A percentile compares a stretch with the other conserved stretches of the same genome.
These are phyloP conservation scores for Hypoxylon sp. DNA, from an alignment of 2,329 filamentous ascomycete species.

Conservation along the genomic window DNA sequence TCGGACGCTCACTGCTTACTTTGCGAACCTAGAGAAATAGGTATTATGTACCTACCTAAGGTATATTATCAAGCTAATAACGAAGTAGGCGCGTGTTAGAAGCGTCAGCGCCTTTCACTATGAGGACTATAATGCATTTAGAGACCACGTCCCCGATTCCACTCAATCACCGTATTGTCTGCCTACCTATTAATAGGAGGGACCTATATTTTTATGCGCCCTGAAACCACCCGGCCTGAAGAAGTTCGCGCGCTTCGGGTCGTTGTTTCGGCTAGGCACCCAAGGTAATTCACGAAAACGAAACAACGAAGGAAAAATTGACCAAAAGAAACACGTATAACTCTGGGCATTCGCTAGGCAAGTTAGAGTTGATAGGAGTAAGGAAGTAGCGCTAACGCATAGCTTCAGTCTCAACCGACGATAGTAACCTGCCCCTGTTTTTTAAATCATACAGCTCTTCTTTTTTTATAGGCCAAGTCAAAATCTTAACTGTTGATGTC, in stretches of 20 bases:
- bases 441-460: neutral
- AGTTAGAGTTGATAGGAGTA: neutral
- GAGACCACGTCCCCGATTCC: neutral
- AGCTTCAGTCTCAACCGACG: neutral
- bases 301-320: neutral
- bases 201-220: neutral
- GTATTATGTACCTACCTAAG: too few relatives aligned
- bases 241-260: neutral
- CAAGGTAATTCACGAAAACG: neutral
- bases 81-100: too few relatives aligned
- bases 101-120: neutral
- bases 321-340: conserved; percentile 26
- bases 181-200: neutral
- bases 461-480: neutral
- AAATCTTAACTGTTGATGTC: neutral
- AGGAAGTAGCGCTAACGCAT: neutral
- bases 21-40: too few relatives aligned
- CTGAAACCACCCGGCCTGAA: neutral
- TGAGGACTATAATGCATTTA: neutral
- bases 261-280: neutral
- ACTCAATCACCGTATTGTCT: neutral
- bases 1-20: too few relatives aligned
- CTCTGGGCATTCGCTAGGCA: conserved; percentile 31
- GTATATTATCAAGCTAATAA: too few relatives aligned
- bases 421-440: neutral